Evolutionary conservation across 768 basidiomycete species (phyloP).

Genomic region (Tephrocybe sp.): DNA sequence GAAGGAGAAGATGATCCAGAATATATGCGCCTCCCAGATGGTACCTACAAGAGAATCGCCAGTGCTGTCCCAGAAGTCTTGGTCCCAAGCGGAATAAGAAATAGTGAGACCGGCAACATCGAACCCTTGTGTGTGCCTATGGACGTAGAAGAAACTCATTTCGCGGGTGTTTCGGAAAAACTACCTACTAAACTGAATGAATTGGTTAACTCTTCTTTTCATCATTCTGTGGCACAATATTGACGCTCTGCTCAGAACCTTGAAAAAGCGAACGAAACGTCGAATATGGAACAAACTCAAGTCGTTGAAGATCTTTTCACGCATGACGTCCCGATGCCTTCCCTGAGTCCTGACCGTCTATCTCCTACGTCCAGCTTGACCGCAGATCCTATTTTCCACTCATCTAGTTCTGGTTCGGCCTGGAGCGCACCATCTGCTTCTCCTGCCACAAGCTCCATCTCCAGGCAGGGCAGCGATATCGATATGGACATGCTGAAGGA

Average conservation of each 20-base stretch:
- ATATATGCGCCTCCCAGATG: constrained; percentile 35
- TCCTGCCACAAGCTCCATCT: constrained; percentile 12
- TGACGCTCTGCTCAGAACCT: constrained; percentile 10
- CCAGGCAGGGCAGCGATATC: constrained; percentile 24
- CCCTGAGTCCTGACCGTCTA: constrained; percentile 7
- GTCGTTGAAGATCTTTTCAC: constrained; percentile 12
- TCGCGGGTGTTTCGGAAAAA: constrained; percentile 48
- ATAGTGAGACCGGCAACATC: constrained; percentile 50
- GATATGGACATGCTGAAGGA: constrained; percentile 41
- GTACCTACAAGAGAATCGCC: constrained; percentile 26
- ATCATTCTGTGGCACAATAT: background rate
- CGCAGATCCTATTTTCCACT: constrained; percentile 8
- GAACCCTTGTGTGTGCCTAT: constrained; percentile 35
- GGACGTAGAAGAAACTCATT: constrained; percentile 43
- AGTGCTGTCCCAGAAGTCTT: constrained; percentile 22
- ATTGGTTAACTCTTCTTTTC: constrained; percentile 40
- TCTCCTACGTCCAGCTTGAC: constrained; percentile 4
- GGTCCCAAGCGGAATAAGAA: constrained; percentile 58
- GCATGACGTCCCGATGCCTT: constrained; percentile 10
- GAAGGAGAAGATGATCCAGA: constrained; percentile 61
- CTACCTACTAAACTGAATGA: constrained; percentile 57
- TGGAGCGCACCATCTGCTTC: constrained; percentile 13
- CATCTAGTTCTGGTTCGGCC: background rate
- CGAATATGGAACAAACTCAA: constrained; percentile 49
- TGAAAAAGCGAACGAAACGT: constrained; percentile 1